phyloP scores from a whole-genome alignment of 1,284 basidiomycete species.

The Sanghuangporus sanghuang region DNA sequence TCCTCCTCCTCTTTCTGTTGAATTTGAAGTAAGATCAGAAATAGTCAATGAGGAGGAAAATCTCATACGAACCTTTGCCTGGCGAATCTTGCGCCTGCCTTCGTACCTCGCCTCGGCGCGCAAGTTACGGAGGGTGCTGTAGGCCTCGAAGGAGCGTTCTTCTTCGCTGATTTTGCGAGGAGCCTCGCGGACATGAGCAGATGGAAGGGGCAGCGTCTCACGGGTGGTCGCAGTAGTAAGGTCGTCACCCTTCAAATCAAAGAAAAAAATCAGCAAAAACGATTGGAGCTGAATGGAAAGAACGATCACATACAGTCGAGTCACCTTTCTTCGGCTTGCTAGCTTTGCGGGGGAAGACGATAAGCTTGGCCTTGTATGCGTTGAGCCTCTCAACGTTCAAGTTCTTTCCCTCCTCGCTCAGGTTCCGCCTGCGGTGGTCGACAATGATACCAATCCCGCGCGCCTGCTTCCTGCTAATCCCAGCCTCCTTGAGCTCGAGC shows the following conservation, averaged over 20 bases:
- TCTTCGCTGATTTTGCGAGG: slow-evolving; percentile 93
- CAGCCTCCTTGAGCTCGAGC: slow-evolving; percentile 94
- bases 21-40: slow-evolving; percentile 7
- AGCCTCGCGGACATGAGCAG: slow-evolving; percentile 66
- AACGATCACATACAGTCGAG: slow-evolving; percentile 61
- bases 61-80: slow-evolving; percentile 65
- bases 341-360: slow-evolving; percentile 95
- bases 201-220: slow-evolving; percentile 63
- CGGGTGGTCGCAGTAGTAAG: slow-evolving; percentile 81
- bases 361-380: slow-evolving; percentile 84
- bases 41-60: neutral
- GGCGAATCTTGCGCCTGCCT: slow-evolving; percentile 79
- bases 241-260: slow-evolving; percentile 66
- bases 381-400: slow-evolving; percentile 94
- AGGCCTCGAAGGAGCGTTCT: slow-evolving; percentile 89
- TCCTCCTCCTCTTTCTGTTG: slow-evolving; percentile 86
- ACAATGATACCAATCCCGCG: slow-evolving; percentile 91
- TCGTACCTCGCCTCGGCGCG: slow-evolving; percentile 85
- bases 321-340: slow-evolving; percentile 96
- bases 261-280: neutral
- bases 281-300: neutral
- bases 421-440: slow-evolving; percentile 95
- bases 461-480: slow-evolving; percentile 93
- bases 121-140: slow-evolving; percentile 82
- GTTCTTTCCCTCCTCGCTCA: slow-evolving; percentile 96